A percentile compares a stretch with the other conserved stretches of the same genome.
Evolutionary conservation across 2,329 filamentous ascomycete species (phyloP).

Genomic region (Aspergillus spinulosporus): DNA sequence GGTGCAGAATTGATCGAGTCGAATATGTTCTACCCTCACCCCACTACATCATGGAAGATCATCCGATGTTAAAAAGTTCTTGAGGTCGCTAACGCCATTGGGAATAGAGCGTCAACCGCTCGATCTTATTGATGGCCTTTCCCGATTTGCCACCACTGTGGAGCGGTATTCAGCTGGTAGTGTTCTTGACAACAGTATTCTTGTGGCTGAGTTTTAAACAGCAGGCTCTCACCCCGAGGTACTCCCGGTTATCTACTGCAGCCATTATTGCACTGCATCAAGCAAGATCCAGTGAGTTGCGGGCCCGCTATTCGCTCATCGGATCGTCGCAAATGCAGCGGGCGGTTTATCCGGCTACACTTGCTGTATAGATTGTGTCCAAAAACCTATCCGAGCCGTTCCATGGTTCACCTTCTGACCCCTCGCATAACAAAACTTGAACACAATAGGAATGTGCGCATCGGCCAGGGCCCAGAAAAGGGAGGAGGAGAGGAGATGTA

Average conservation of each 20-base stretch:
- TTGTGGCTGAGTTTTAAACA: conserved; percentile 9
- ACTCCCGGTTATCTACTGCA: conserved; percentile 3
- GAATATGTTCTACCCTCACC: neutral
- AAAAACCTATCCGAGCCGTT: conserved; percentile 1
- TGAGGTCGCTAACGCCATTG: conserved; percentile 11
- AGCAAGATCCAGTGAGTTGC: neutral
- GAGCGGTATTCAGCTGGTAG: conserved; percentile 17
- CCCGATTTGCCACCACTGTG: conserved; percentile 16
- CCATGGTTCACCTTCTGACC: conserved; percentile 9
- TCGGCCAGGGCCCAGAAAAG: no score
- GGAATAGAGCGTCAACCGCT: neutral
- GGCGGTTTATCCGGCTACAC: neutral
- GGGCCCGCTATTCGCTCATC: neutral
- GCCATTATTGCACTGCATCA: neutral
- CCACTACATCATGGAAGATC: conserved; percentile 18
- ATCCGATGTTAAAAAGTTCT: conserved; percentile 19
- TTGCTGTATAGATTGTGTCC: neutral
- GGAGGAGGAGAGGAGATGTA: neutral
- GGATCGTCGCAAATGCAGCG: neutral
- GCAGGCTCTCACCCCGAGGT: neutral
- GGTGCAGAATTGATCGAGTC: neutral
- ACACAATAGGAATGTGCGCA: conserved; percentile 11
- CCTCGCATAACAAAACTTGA: neutral
- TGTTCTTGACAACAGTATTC: neutral
- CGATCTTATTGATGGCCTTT: conserved; percentile 7